Percentiles rank a stretch among this genome's conserved stretches.
These are phyloP conservation scores for Claviceps sp. DNA, from an alignment of 2,329 filamentous ascomycete species.

Conservation along the genomic window DNA sequence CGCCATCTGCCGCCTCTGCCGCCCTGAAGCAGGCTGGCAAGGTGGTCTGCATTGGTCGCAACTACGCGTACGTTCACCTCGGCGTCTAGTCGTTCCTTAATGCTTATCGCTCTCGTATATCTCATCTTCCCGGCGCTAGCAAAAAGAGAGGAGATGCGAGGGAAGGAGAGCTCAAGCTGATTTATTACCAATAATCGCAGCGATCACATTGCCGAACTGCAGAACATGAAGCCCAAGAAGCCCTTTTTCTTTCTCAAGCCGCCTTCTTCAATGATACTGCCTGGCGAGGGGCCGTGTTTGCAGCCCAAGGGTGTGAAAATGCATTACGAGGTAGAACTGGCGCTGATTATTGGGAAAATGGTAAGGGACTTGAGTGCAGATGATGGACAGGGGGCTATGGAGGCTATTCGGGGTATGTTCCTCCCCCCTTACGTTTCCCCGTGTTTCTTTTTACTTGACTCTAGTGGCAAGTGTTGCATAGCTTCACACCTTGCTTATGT, in stretches of 20 bases:
- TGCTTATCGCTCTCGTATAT: background rate
- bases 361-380: conserved; percentile 61
- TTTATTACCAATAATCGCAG: conserved; percentile 26
- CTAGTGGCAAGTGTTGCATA: background rate
- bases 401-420: conserved; percentile 61
- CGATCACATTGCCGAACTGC: conserved; percentile 87
- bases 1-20: conserved; percentile 23
- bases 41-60: conserved; percentile 86
- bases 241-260: conserved; percentile 99
- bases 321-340: conserved; percentile 93
- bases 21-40: conserved; percentile 46
- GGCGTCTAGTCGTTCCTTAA: background rate
- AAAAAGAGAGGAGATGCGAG: background rate
- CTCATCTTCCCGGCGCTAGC: background rate
- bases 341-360: conserved; percentile 71
- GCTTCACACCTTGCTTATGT: background rate
- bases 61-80: conserved; percentile 67
- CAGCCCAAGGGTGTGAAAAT: conserved; percentile 71
- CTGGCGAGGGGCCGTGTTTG: conserved; percentile 65
- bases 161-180: background rate
- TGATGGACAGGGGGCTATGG: conserved; percentile 64
- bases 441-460: background rate
- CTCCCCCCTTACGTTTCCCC: background rate
- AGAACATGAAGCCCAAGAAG: conserved; percentile 76
- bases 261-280: conserved; percentile 68